A percentile compares a stretch with the other conserved stretches of the same genome.
Conservation (phyloP, 768 basidiomycete genomes). For the Cystofilobasidium bisporidii region DNA sequence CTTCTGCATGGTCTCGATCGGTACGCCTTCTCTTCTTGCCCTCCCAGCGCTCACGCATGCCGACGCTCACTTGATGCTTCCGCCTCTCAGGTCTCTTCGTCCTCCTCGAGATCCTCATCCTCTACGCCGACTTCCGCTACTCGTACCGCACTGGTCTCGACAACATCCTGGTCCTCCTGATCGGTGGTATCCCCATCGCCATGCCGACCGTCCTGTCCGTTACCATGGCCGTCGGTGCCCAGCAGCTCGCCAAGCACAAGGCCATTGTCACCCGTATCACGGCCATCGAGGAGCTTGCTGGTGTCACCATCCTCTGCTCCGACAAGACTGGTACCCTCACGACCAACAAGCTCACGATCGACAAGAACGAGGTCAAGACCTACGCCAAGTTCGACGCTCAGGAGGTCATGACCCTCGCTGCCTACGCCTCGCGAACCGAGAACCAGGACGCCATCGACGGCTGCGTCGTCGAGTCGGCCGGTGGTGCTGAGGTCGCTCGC, state of each 20-base stretch:
- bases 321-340: conserved; percentile 98
- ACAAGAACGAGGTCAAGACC: conserved; percentile 78
- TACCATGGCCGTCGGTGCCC: conserved; percentile 96
- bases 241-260: conserved; percentile 98
- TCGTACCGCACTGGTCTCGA: conserved; percentile 86
- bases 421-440: conserved; percentile 95
- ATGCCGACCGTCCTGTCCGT: conserved; percentile 93
- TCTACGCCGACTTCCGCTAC: conserved; percentile 88
- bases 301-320: conserved; percentile 96
- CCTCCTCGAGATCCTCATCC: conserved; percentile 80
- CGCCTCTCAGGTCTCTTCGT: conserved; percentile 61
- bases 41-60: neutral
- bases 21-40: conserved; percentile 36
- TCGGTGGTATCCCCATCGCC: conserved; percentile 99
- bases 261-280: conserved; percentile 99
- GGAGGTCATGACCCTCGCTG: conserved; percentile 84
- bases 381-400: conserved; percentile 82
- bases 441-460: conserved; percentile 96
- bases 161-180: conserved; percentile 95
- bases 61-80: neutral
- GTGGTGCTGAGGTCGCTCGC: conserved; percentile 64
- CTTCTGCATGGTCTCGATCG: conserved; percentile 93
- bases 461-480: conserved; percentile 71
- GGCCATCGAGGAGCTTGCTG: conserved; percentile 94
- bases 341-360: conserved; percentile 98